phyloP scores from a whole-genome alignment of 2,329 filamentous ascomycete genomes.

The Aaosphaeria pasadenensis region DNA sequence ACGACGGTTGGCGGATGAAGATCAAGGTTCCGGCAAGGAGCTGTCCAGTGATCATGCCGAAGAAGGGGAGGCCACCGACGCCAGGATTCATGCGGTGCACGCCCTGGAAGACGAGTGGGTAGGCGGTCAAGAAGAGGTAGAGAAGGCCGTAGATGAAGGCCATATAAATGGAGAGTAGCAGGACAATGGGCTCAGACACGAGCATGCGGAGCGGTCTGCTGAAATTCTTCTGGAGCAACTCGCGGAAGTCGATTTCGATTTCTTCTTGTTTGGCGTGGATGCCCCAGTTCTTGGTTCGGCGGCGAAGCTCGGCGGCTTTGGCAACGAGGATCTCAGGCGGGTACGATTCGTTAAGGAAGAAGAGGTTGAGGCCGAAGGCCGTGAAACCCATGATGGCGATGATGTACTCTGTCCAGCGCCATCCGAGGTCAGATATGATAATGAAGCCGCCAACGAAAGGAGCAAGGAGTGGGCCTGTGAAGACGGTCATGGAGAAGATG shows the following conservation, averaged over 20 bases:
- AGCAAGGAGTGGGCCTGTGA: constrained; percentile 51
- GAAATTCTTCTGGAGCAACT: constrained; percentile 53
- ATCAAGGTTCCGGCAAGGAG: constrained; percentile 65
- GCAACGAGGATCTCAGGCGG: constrained; percentile 56
- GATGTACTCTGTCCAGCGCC: constrained; percentile 57
- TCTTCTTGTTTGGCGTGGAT: constrained; percentile 59
- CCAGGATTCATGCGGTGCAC: constrained; percentile 71
- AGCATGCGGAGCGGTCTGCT: constrained; percentile 49
- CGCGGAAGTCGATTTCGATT: constrained; percentile 51
- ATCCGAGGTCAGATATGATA: constrained; percentile 49
- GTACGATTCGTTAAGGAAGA: constrained; percentile 59
- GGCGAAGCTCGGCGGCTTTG: constrained; percentile 54
- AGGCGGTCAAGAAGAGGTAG: constrained; percentile 83
- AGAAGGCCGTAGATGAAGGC: constrained; percentile 61
- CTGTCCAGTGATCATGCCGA: constrained; percentile 78
- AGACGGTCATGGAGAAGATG: constrained; percentile 51
- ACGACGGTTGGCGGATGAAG: constrained; percentile 64
- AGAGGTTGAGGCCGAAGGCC: constrained; percentile 47
- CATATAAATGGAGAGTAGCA: constrained; percentile 39
- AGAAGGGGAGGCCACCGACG: constrained; percentile 74
- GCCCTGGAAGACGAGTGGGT: constrained; percentile 73
- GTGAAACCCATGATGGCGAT: constrained; percentile 55
- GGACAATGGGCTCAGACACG: constrained; percentile 49
- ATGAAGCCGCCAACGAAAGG: constrained; percentile 57
- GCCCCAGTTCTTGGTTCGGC: constrained; percentile 58